Percentiles rank a stretch among this genome's conserved stretches.
These are phyloP conservation scores for Ammopiptanthus mongolicus DNA, from an alignment of 306 rosid species.

Conservation along the genomic window DNA sequence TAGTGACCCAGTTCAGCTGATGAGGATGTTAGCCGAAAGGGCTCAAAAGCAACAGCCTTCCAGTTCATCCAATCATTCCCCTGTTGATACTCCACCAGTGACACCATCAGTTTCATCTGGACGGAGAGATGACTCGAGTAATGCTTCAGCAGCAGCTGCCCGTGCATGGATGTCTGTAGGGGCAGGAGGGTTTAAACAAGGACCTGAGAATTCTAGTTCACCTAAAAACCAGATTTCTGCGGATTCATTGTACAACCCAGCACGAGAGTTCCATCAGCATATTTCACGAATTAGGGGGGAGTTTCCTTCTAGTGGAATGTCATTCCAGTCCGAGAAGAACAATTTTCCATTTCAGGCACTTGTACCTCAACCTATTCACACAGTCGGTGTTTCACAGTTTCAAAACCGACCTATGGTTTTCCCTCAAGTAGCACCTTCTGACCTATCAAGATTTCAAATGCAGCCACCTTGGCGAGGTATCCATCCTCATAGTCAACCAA, in stretches of 20 bases:
- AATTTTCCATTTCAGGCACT: conserved; percentile 62
- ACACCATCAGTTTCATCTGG: conserved; percentile 49
- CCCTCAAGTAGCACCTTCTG: conserved; percentile 69
- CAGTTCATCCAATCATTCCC: conserved; percentile 55
- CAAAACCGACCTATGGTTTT: conserved; percentile 59
- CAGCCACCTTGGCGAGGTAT: conserved; percentile 69
- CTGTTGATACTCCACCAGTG: conserved; percentile 46
- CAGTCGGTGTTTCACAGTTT: conserved; percentile 55
- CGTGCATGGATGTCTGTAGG: conserved; percentile 99
- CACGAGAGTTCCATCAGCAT: conserved; percentile 61
- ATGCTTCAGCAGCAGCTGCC: conserved; percentile 88
- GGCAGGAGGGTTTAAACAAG: conserved; percentile 81
- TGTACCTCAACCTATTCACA: conserved; percentile 46
- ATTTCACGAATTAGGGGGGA: conserved; percentile 53
- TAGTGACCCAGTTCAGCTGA: conserved; percentile 74
- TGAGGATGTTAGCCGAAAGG: conserved; percentile 70
- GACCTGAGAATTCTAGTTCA: conserved; percentile 51
- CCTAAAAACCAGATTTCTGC: conserved; percentile 67
- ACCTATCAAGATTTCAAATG: conserved; percentile 76
- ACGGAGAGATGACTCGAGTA: conserved; percentile 55
- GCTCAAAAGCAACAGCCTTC: conserved; percentile 66
- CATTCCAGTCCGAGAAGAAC: conserved; percentile 59
- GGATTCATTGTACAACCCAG: conserved; percentile 69
- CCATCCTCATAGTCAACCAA: conserved; percentile 56
- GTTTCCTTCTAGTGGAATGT: conserved; percentile 57